Percentiles rank a stretch among this genome's conserved stretches.
These are phyloP conservation scores for Leccinum imitatum DNA, from an alignment of 768 basidiomycete species.

Conservation along the genomic window DNA sequence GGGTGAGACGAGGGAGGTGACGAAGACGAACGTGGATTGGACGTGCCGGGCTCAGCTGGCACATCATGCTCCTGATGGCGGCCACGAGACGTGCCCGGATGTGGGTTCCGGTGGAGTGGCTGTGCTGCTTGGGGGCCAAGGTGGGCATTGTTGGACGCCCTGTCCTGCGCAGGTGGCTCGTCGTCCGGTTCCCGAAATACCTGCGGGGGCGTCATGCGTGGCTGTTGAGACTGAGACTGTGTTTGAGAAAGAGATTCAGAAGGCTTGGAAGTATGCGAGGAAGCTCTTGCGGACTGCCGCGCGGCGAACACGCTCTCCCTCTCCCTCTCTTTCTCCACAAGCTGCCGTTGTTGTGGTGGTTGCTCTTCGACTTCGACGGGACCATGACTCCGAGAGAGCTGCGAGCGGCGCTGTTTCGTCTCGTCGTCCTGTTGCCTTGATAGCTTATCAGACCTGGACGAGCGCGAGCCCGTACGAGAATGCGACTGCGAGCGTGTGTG, in stretches of 20 bases:
- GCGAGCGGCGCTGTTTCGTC: slow-evolving; percentile 45
- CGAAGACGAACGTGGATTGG: slow-evolving; percentile 14
- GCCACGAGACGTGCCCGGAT: slow-evolving; percentile 3
- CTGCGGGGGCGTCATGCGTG: slow-evolving; percentile 28
- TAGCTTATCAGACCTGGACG: slow-evolving; percentile 46
- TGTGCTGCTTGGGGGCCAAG: slow-evolving; percentile 11
- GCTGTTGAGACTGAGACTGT: slow-evolving; percentile 4
- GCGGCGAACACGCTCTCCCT: slow-evolving; percentile 36
- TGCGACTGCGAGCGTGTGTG: slow-evolving; percentile 55
- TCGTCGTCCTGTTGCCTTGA: slow-evolving; percentile 42
- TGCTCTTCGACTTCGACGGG: slow-evolving; percentile 32
- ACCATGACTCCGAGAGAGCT: slow-evolving; percentile 41
- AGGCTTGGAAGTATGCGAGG: slow-evolving; percentile 39
- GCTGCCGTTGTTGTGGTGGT: slow-evolving; percentile 17
- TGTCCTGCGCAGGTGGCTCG: slow-evolving; percentile 21
- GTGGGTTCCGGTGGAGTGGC: slow-evolving; percentile 17
- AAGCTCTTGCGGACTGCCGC: slow-evolving; percentile 40
- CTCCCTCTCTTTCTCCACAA: slow-evolving; percentile 34
- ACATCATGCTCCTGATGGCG: slow-evolving; percentile 8
- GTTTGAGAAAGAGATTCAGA: slow-evolving; percentile 35
- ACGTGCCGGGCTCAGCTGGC: slow-evolving; percentile 11
- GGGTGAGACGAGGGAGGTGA: slow-evolving; percentile 7
- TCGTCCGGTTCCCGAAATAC: slow-evolving; percentile 35
- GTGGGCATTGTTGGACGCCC: slow-evolving; percentile 14
- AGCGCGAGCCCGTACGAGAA: slow-evolving; percentile 58